These are phyloP conservation scores for Eucalyptus erythrocorys DNA, from an alignment of 345 rosid genomes.

Conservation along the genomic window DNA sequence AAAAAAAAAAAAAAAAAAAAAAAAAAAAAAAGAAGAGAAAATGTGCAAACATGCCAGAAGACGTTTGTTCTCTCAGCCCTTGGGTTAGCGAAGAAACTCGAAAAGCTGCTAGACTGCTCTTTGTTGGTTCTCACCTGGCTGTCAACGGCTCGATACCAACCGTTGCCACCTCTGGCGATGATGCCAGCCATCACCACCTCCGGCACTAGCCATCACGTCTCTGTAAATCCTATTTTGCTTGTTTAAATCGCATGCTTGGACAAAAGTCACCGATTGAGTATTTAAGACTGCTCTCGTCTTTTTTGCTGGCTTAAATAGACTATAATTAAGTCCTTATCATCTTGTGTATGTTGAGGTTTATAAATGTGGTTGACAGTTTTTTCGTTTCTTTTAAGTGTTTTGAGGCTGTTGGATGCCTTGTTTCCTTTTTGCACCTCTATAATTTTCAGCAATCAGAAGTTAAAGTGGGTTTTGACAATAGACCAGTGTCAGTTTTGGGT, in stretches of 20 bases:
- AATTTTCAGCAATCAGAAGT: not conserved
- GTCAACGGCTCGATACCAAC: fast-evolving
- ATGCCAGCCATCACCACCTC: not conserved
- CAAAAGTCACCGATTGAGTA: not conserved
- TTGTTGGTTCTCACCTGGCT: not conserved
- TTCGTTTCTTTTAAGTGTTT: not conserved
- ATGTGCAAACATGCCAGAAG: not conserved
- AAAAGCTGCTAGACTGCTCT: not conserved
- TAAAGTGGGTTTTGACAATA: not conserved
- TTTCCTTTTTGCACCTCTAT: not conserved
- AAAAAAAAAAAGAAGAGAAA: not conserved
- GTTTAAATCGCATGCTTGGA: not conserved
- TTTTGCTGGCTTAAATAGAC: not conserved
- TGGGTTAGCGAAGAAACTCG: not conserved
- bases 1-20: not conserved
- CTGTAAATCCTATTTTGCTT: not conserved
- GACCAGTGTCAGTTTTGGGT: not conserved
- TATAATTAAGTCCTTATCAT: not conserved
- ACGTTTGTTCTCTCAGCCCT: not conserved
- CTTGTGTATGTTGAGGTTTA: not conserved
- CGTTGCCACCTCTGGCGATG: not conserved
- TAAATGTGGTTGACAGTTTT: not conserved
- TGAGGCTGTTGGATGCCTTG: not conserved
- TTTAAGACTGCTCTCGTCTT: not conserved
- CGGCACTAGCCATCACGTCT: not conserved